These are phyloP conservation scores for Wickerhamiella cacticola DNA, from an alignment of 805 yeast genomes.

Conservation along the genomic window DNA sequence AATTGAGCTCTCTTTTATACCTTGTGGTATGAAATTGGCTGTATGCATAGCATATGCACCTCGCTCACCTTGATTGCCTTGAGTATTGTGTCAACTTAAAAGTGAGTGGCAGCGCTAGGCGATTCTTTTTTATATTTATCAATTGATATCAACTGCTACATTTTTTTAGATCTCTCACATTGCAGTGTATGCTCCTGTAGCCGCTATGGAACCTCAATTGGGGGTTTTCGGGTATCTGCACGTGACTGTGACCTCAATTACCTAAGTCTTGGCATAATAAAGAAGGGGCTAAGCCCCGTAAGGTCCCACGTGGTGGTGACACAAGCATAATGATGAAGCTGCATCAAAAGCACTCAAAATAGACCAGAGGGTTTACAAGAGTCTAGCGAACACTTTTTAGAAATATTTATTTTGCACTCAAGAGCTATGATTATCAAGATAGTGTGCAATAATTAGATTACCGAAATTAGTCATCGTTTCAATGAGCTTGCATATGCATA, in stretches of 20 bases:
- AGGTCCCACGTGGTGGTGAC: background rate
- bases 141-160: too few species aligned
- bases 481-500: background rate
- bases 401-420: background rate
- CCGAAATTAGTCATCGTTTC: background rate
- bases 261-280: background rate
- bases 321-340: too few species aligned
- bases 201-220: background rate
- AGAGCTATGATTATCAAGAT: too few species aligned
- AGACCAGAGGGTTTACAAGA: too few species aligned
- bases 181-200: background rate
- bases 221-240: constrained; percentile 1
- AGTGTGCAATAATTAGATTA: too few species aligned
- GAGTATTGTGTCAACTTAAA: too few species aligned
- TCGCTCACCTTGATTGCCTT: background rate
- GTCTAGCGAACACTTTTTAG: background rate
- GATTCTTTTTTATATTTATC: too few species aligned
- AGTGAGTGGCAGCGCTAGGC: too few species aligned
- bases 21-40: background rate
- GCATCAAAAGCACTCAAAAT: too few species aligned
- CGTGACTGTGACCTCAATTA: constrained; percentile 1
- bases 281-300: constrained; percentile 4
- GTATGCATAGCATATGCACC: constrained; percentile 5
- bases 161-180: background rate
- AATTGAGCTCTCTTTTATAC: background rate